These are phyloP conservation scores for Pseudocercospora fijiensis DNA, from an alignment of 2,329 filamentous ascomycete genomes.

Conservation along the genomic window DNA sequence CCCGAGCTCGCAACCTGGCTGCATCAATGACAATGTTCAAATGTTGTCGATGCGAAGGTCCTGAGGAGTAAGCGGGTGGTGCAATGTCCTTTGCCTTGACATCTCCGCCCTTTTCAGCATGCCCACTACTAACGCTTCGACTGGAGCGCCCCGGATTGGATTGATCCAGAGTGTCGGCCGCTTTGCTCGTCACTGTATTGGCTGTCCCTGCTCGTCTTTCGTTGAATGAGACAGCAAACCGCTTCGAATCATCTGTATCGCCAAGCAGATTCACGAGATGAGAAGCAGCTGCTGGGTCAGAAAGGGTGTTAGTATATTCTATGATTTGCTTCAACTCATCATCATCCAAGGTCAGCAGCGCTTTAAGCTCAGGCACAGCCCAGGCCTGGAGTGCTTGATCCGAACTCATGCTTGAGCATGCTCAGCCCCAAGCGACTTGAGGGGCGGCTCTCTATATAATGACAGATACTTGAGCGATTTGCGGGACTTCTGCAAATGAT, in stretches of 20 bases:
- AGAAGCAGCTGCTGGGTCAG: conserved; percentile 10
- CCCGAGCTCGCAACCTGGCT: conserved; percentile 40
- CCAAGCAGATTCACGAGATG: conserved; percentile 25
- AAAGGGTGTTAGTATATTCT: conserved; percentile 19
- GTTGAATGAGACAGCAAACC: conserved; percentile 19
- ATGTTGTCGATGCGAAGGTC: conserved; percentile 28
- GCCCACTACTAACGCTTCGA: background rate
- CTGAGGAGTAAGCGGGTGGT: conserved; percentile 6
- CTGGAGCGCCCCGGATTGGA: background rate
- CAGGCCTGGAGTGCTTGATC: conserved; percentile 13
- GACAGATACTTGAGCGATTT: background rate
- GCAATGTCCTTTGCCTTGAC: background rate
- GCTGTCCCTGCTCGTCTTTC: background rate
- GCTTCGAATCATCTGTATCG: conserved; percentile 16
- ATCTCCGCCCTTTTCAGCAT: background rate
- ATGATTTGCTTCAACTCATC: conserved; percentile 24
- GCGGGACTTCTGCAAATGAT: background rate
- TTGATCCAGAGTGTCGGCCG: background rate
- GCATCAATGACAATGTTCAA: conserved; percentile 45
- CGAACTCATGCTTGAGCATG: background rate
- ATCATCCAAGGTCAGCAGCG: conserved; percentile 24
- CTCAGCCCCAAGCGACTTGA: background rate
- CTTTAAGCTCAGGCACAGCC: conserved; percentile 21
- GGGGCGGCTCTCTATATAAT: too few species aligned
- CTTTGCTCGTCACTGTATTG: background rate